These are phyloP conservation scores for Botrytis squamosa DNA, from an alignment of 2,329 filamentous ascomycete genomes.

Conservation along the genomic window DNA sequence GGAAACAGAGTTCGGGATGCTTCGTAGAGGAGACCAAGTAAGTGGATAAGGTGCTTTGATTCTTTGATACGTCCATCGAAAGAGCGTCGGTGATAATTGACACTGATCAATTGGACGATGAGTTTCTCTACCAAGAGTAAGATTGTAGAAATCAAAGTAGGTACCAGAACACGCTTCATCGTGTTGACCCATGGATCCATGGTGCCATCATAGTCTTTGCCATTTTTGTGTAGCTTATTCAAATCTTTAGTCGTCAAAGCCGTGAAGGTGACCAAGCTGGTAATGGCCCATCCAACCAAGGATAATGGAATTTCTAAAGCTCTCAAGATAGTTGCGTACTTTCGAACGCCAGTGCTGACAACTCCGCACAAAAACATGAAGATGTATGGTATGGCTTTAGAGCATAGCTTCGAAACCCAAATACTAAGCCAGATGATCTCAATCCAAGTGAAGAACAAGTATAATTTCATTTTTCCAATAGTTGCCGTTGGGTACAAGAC, in stretches of 20 bases:
- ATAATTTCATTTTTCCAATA: slow-evolving; percentile 49
- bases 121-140: slow-evolving; percentile 76
- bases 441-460: slow-evolving; percentile 66
- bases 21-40: slow-evolving; percentile 84
- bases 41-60: slow-evolving; percentile 80
- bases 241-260: slow-evolving; percentile 46
- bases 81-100: slow-evolving; percentile 81
- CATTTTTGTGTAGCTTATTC: slow-evolving; percentile 20
- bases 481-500: slow-evolving; percentile 31
- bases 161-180: slow-evolving; percentile 64
- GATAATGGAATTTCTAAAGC: slow-evolving; percentile 66
- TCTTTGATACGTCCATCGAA: slow-evolving; percentile 82
- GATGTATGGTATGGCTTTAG: slow-evolving; percentile 56
- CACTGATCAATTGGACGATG: slow-evolving; percentile 78
- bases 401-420: slow-evolving; percentile 65
- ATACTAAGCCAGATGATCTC: slow-evolving; percentile 66
- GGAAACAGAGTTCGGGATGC: slow-evolving; percentile 87
- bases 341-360: slow-evolving; percentile 66
- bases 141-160: slow-evolving; percentile 64
- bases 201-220: not conserved
- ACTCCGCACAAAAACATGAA: slow-evolving; percentile 71
- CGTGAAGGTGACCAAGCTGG: slow-evolving; percentile 61
- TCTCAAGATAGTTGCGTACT: slow-evolving; percentile 65
- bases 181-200: slow-evolving; percentile 51
- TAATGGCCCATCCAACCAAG: slow-evolving; percentile 67